Conservation (phyloP, 768 basidiomycete species). For the Obba rivulosa region DNA sequence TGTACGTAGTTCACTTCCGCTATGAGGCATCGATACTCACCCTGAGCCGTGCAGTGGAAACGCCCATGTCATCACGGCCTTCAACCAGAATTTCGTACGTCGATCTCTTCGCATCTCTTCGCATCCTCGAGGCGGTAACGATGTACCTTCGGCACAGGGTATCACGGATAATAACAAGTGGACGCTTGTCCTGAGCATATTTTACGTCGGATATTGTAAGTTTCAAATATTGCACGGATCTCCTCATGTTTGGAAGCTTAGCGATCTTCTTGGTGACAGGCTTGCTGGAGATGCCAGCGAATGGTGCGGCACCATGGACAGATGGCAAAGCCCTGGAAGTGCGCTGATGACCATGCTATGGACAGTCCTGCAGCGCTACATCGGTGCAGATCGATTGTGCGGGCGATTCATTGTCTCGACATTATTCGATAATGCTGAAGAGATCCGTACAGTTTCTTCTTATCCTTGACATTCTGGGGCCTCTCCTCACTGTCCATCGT, state of each 20-base stretch:
- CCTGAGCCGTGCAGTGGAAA: constrained; percentile 36
- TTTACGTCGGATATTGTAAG: constrained; percentile 55
- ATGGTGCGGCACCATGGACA: constrained; percentile 35
- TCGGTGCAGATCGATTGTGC: constrained; percentile 55
- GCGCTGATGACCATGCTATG: background rate
- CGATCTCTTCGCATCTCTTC: background rate
- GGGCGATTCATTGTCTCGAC: constrained; percentile 3
- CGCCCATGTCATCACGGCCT: constrained; percentile 45
- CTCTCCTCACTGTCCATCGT: constrained; percentile 46
- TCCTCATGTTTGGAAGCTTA: background rate
- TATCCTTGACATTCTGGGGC: constrained; percentile 50
- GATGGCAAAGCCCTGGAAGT: background rate
- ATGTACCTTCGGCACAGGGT: constrained; percentile 27
- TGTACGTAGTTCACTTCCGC: constrained; percentile 28
- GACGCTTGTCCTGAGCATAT: constrained; percentile 53
- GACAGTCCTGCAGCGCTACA: constrained; percentile 48
- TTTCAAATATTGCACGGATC: background rate
- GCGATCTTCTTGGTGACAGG: too few species aligned
- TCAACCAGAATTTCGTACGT: constrained; percentile 49
- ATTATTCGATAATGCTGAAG: background rate
- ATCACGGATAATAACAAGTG: constrained; percentile 49
- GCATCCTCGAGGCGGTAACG: background rate
- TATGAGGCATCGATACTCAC: background rate
- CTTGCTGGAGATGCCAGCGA: constrained; percentile 53
- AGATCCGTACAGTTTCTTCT: constrained; percentile 40